phyloP scores from a whole-genome alignment of 257 asterid species.

The Solanum chaucha region DNA sequence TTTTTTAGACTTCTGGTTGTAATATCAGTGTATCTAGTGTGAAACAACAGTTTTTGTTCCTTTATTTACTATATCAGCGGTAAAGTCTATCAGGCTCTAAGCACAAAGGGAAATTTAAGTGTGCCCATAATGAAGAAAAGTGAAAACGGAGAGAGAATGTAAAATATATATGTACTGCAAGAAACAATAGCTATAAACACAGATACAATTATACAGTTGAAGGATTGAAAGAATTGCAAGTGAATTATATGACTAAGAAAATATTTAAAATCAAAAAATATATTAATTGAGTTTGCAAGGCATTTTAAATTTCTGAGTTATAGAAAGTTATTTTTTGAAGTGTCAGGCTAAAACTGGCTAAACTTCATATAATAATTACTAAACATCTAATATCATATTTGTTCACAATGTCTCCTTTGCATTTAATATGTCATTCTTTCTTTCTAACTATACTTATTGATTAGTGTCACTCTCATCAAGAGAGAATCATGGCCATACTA shows the following conservation, averaged over 20 bases:
- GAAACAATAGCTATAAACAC: not conserved
- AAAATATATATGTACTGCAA: not conserved
- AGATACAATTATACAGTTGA: not conserved
- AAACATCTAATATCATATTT: not conserved
- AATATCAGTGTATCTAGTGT: not conserved
- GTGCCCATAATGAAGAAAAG: not conserved
- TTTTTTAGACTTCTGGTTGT: not conserved
- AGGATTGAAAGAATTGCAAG: not conserved
- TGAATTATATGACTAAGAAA: not conserved
- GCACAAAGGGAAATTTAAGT: not conserved
- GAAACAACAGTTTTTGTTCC: not conserved
- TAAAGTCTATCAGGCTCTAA: not conserved
- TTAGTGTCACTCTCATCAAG: not conserved
- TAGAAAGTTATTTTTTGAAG: not conserved
- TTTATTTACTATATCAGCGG: not conserved
- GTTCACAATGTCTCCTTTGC: not conserved
- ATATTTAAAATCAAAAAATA: not conserved
- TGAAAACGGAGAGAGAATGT: not conserved
- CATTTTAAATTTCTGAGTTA: not conserved
- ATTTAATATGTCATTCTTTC: not conserved
- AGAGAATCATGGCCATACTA: not conserved
- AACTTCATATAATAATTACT: not conserved
- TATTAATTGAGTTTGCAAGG: not conserved
- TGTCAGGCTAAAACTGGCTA: not conserved
- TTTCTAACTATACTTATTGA: not conserved